Evolutionary conservation across 257 asterid species (phyloP).

Genomic region (Solanum tarapatanum): DNA sequence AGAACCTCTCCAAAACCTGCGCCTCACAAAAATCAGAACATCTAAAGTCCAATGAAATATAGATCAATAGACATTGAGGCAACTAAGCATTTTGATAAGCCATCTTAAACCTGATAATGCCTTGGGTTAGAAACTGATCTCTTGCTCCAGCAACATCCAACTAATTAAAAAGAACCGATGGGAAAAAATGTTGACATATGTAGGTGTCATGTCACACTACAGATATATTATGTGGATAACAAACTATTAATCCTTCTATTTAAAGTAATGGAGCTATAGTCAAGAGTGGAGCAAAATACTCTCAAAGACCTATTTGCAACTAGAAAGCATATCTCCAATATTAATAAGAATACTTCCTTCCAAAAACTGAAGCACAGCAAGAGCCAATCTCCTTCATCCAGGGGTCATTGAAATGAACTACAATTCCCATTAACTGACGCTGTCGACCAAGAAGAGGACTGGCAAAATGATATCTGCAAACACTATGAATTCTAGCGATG

Average conservation of each 20-base stretch:
- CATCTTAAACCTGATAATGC: not conserved
- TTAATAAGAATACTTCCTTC: not conserved
- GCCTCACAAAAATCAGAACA: not conserved
- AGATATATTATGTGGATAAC: not conserved
- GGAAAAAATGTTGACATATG: not conserved
- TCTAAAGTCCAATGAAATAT: not conserved
- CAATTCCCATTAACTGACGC: not conserved
- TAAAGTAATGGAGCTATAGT: not conserved
- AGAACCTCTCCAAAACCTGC: not conserved
- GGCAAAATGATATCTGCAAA: not conserved
- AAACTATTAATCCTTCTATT: not conserved
- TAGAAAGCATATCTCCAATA: not conserved
- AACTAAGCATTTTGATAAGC: not conserved
- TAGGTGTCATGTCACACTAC: not conserved
- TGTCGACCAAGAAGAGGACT: not conserved
- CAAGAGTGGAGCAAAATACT: not conserved
- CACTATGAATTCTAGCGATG: not conserved
- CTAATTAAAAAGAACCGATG: not conserved
- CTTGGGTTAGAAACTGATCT: not conserved
- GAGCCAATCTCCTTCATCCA: not conserved
- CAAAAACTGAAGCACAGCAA: constrained; percentile 1
- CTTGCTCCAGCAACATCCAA: not conserved
- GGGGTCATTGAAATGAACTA: not conserved
- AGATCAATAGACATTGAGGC: not conserved
- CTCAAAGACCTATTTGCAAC: not conserved